Base-by-base conservation (phyloP, 2,329 filamentous ascomycete species). In the Sporothrix luriei region DNA sequence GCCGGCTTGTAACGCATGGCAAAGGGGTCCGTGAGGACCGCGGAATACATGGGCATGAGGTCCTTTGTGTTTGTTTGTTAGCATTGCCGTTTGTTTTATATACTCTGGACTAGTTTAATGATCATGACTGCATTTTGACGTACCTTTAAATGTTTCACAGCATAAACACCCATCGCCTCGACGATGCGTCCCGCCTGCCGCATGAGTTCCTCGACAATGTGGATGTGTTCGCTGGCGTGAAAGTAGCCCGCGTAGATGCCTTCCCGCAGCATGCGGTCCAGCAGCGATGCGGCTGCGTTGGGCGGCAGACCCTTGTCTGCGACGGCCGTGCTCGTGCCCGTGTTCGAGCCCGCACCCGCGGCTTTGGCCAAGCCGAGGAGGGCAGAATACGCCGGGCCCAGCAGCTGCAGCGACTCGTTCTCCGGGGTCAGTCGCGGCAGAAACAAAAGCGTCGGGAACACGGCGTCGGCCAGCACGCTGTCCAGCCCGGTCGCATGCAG, bases 371-470 rank as follows among this genome's bases (percentile, higher is more conserved):
- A 83, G 0, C 80, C 79, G 21, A 91, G 79, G 3, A 97, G 82
- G 1, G 89, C 88, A 9, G 84, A 82, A 73, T 93, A 96, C 0
- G 90, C 88, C 7, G 84, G 82, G 6, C 78, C 76, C 0, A 97
- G 84, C 3, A 97, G 80, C 1, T 76, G 75, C 1, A 91, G 76
- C 4, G 91, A 91, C 69, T 95, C 91, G 0, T 83, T 77, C 75
- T 92, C 90, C 0, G 91, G 88, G 0, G 92, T 97, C 54, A 97
- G 81, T 14, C 84, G 87, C 0, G 94, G 94, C 6, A 97, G 83
- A 74, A 88, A 91, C 9, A 90, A 84, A n/a, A 97, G 84, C 48
- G 89, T 88, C 0, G 92, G 91, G 73, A 89, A 84, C 1, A 92
- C 79, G 3, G 89, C 86, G 24, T 92, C 86, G 75, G 90, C 85